phyloP scores from a whole-genome alignment of 169 alveolate genomes.

The Plasmodium malariae region DNA sequence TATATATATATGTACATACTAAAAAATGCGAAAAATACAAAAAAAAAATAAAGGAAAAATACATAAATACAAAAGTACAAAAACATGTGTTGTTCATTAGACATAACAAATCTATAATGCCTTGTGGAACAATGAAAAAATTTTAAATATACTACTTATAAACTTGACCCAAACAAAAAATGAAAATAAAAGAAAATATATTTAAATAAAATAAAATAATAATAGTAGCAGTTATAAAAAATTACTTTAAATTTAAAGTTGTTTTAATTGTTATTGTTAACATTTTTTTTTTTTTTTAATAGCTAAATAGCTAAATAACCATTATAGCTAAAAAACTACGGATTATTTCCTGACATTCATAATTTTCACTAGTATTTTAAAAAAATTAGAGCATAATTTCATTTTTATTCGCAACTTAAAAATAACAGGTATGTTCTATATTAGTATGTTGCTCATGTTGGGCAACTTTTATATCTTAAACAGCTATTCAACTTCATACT shows the following conservation, averaged over 20 bases:
- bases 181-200: neutral
- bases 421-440: constrained; percentile 14
- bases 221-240: neutral
- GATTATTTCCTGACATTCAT: constrained; percentile 27
- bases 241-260: constrained; percentile 16
- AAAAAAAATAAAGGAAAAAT: constrained; percentile 16
- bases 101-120: constrained; percentile 25
- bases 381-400: constrained; percentile 2
- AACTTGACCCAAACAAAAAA: constrained; percentile 24
- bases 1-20: too few species aligned
- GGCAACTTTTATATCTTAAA: constrained; percentile 12
- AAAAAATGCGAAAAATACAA: constrained; percentile 1
- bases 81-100: constrained; percentile 12
- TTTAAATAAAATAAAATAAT: constrained; percentile 8
- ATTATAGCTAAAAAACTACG: constrained; percentile 24
- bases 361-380: constrained; percentile 26
- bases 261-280: constrained; percentile 3
- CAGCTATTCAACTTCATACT: constrained; percentile 21
- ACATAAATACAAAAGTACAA: neutral
- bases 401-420: constrained; percentile 6
- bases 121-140: constrained; percentile 7
- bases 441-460: constrained; percentile 23
- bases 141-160: constrained; percentile 39
- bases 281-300: constrained; percentile 11
- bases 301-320: constrained; percentile 19